Evolutionary conservation across 2,329 filamentous ascomycete species (phyloP).

Genomic region (Colletotrichum lindemuthianum): DNA sequence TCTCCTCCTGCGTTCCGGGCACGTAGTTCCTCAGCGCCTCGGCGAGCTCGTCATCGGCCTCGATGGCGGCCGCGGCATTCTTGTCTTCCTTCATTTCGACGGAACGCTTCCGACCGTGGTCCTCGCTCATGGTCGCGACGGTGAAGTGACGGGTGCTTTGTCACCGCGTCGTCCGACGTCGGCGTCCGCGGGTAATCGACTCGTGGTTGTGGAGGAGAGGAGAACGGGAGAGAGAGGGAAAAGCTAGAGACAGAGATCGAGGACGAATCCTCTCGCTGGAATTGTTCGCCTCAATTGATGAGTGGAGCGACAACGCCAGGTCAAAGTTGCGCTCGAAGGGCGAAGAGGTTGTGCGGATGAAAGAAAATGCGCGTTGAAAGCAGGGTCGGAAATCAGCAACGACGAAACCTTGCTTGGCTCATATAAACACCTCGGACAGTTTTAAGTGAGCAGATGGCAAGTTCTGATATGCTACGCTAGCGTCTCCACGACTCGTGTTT

Average conservation of each 20-base stretch:
- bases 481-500: constrained; percentile 12
- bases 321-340: not conserved
- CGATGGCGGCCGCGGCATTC: constrained; percentile 13
- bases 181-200: not conserved
- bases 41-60: constrained; percentile 39
- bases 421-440: not conserved
- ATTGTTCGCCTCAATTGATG: not conserved
- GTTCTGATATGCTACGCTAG: constrained; percentile 14
- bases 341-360: not conserved
- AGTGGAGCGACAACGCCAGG: not conserved
- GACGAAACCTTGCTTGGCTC: constrained; percentile 1
- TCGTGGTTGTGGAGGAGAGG: not conserved
- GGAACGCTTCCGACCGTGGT: constrained; percentile 29
- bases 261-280: not conserved
- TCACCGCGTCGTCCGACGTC: not conserved
- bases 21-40: constrained; percentile 42
- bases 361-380: not conserved
- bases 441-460: not conserved
- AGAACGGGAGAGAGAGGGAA: not conserved
- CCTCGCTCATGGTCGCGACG: constrained; percentile 9
- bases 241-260: not conserved
- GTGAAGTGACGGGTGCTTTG: not conserved
- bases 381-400: not conserved
- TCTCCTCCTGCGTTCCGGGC: constrained; percentile 39
- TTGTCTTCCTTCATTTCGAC: constrained; percentile 37